phyloP scores from a whole-genome alignment of 2,329 filamentous ascomycete species.

The Pseudomassariella vexata region DNA sequence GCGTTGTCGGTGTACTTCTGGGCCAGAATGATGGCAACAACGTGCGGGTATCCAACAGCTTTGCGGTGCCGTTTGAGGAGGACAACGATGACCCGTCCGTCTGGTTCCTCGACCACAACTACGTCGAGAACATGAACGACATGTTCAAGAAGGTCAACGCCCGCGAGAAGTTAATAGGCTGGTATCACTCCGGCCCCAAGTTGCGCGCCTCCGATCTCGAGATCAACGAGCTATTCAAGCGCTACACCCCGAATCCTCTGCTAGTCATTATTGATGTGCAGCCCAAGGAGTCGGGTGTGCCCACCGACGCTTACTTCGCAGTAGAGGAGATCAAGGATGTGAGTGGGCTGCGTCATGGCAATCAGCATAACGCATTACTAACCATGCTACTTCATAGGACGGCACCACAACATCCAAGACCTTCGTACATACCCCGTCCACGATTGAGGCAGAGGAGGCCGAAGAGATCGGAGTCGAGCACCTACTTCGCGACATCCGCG shows the following conservation, averaged over 20 bases:
- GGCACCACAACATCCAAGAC: slow-evolving; percentile 95
- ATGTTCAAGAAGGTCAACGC: slow-evolving; percentile 99
- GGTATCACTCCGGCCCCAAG: slow-evolving; percentile 98
- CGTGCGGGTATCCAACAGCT: slow-evolving; percentile 97
- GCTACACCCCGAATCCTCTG: slow-evolving; percentile 93
- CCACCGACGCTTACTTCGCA: slow-evolving; percentile 97
- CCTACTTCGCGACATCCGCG: slow-evolving; percentile 92
- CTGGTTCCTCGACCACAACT: slow-evolving; percentile 99
- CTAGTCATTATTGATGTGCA: slow-evolving; percentile 98
- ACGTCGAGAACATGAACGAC: slow-evolving; percentile 98
- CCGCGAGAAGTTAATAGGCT: slow-evolving; percentile 96
- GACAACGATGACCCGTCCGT: slow-evolving; percentile 98
- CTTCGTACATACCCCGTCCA: slow-evolving; percentile 96
- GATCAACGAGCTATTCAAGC: slow-evolving; percentile 99
- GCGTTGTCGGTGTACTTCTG: slow-evolving; percentile 89
- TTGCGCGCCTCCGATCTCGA: slow-evolving; percentile 92
- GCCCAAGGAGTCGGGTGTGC: slow-evolving; percentile 94
- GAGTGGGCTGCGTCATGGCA: slow-evolving; percentile 29
- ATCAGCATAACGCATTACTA: too few relatives aligned
- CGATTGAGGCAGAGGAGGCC: slow-evolving; percentile 97
- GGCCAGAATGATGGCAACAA: slow-evolving; percentile 96
- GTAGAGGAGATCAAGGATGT: slow-evolving; percentile 99
- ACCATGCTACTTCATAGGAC: slow-evolving; percentile 72
- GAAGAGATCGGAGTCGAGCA: slow-evolving; percentile 99
- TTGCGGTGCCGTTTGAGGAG: slow-evolving; percentile 95